These are phyloP conservation scores for Colletotrichum sp. DNA, from an alignment of 2,329 filamentous ascomycete genomes.

Conservation along the genomic window DNA sequence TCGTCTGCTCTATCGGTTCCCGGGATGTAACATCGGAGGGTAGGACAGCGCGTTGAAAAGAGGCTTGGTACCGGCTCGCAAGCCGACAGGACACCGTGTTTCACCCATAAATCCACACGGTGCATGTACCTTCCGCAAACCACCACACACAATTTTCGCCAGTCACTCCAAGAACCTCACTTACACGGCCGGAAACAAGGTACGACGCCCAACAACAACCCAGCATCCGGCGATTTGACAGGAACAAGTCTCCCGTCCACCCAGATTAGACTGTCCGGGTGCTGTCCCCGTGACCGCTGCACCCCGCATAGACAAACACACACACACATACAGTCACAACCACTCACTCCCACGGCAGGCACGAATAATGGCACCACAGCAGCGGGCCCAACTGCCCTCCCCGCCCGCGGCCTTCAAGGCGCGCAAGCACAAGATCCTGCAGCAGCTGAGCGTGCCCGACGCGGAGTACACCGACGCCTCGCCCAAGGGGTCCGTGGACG, in stretches of 20 bases:
- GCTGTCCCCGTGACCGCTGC: background rate
- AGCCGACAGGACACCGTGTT: background rate
- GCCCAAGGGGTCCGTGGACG: conserved; percentile 88
- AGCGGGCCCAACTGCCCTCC: conserved; percentile 24
- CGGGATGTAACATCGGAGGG: background rate
- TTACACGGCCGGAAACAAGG: conserved; percentile 11
- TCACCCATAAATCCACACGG: background rate
- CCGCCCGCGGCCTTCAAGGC: conserved; percentile 49
- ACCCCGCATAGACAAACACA: background rate
- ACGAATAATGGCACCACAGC: conserved; percentile 1
- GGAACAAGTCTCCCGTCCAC: background rate
- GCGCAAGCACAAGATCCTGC: conserved; percentile 77
- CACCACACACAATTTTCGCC: background rate
- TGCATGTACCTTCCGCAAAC: background rate
- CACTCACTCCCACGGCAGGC: background rate
- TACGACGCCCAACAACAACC: background rate
- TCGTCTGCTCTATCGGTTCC: background rate
- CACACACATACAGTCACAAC: background rate
- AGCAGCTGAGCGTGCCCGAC: conserved; percentile 70
- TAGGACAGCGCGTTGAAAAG: background rate
- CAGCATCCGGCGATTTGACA: background rate
- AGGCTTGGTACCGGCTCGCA: conserved; percentile 5
- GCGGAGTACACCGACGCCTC: conserved; percentile 81
- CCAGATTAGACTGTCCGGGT: background rate
- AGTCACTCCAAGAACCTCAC: background rate